phyloP scores from a whole-genome alignment of 192 early-diverging fungal species.

The Coemansia sp. region DNA sequence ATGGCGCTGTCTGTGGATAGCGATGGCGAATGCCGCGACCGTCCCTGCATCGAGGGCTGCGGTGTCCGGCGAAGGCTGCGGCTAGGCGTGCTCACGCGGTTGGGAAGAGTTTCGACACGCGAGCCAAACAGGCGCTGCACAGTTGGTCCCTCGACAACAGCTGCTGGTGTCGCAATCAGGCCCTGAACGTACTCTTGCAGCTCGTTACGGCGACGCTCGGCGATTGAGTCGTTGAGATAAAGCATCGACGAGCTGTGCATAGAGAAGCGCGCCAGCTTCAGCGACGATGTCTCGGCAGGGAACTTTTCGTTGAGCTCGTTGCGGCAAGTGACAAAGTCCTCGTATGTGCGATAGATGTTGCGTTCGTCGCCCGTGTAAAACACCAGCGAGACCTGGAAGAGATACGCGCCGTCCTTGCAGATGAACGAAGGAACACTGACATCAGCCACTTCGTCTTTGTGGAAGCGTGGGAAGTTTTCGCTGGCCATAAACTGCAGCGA shows the following conservation, averaged over 20 bases:
- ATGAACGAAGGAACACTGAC: conserved; percentile 69
- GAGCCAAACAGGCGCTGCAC: conserved; percentile 54
- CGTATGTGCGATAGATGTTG: conserved; percentile 71
- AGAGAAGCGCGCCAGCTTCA: conserved; percentile 53
- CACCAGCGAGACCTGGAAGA: conserved; percentile 67
- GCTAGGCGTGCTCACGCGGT: conserved; percentile 8
- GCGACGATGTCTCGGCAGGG: conserved; percentile 60
- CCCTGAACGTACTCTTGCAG: conserved; percentile 70
- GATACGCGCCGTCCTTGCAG: conserved; percentile 69
- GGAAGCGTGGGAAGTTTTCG: conserved; percentile 48
- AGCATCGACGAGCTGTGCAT: conserved; percentile 69
- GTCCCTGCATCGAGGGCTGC: background rate
- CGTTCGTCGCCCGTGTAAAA: conserved; percentile 60
- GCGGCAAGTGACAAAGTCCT: conserved; percentile 80
- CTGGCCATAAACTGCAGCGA: conserved; percentile 45
- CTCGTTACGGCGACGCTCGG: conserved; percentile 65
- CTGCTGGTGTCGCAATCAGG: conserved; percentile 59
- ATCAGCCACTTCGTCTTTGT: conserved; percentile 41
- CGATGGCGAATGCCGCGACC: conserved; percentile 31
- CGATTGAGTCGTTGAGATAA: conserved; percentile 67
- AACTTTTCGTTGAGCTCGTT: conserved; percentile 68
- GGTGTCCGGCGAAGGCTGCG: conserved; percentile 9
- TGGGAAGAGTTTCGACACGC: conserved; percentile 14
- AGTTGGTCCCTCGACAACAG: conserved; percentile 54
- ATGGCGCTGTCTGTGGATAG: conserved; percentile 33